Evolutionary conservation across 768 basidiomycete genomes (phyloP).

Genomic region (Ramaria sp.): DNA sequence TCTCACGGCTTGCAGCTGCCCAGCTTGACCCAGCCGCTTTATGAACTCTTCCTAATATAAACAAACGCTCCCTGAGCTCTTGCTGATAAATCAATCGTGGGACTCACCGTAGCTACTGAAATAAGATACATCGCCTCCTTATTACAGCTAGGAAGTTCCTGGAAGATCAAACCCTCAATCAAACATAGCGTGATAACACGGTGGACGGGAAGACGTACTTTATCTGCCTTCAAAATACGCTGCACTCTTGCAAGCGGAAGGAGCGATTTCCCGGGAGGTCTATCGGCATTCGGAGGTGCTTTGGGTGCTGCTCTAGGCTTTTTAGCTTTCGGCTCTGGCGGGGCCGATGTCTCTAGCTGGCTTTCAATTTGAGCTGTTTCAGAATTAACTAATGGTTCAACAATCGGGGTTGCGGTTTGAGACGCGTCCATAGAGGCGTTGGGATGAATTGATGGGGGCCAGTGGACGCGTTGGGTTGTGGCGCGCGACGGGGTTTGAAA

Average conservation of each 20-base stretch:
- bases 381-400: not conserved
- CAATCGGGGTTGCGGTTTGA: too few relatives aligned
- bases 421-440: too few relatives aligned
- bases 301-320: conserved; percentile 3
- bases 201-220: conserved; percentile 27
- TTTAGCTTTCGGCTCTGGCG: not conserved
- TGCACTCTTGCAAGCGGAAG: conserved; percentile 73
- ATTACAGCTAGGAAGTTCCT: conserved; percentile 71
- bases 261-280: conserved; percentile 55
- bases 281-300: conserved; percentile 12
- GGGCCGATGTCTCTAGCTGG: not conserved
- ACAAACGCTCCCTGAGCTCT: not conserved
- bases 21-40: conserved; percentile 57
- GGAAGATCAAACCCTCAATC: not conserved
- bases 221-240: conserved; percentile 78
- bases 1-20: conserved; percentile 54
- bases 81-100: not conserved
- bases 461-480: too few relatives aligned
- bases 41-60: conserved; percentile 63
- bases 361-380: not conserved
- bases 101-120: conserved; percentile 53
- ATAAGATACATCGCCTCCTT: conserved; percentile 74
- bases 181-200: not conserved
- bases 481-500: not conserved
- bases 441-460: too few relatives aligned